A percentile compares a stretch with the other conserved stretches of the same genome.
phyloP scores from a whole-genome alignment of 129 eudicot genomes.

The Lonicera japonica region DNA sequence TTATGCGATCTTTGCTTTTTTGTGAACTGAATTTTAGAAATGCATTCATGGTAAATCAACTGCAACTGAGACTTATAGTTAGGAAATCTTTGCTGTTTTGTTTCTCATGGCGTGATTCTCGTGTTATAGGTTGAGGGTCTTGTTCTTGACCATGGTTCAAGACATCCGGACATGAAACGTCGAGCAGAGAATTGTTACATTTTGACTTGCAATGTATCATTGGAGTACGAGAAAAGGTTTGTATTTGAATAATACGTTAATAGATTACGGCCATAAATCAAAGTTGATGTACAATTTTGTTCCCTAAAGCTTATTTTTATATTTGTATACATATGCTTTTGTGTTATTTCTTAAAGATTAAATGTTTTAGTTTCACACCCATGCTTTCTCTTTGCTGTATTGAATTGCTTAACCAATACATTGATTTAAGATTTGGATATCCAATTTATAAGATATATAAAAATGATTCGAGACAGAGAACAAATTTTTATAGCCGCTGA shows the following conservation, averaged over 20 bases:
- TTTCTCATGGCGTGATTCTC: neutral
- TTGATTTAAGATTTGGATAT: too few species aligned
- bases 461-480: too few species aligned
- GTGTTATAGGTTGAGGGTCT: constrained; percentile 81
- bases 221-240: constrained; percentile 98
- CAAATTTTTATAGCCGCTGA: too few species aligned
- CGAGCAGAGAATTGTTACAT: constrained; percentile 96
- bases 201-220: constrained; percentile 81
- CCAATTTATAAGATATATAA: too few species aligned
- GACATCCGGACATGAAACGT: constrained; percentile 98
- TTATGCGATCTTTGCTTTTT: too few species aligned
- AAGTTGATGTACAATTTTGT: neutral
- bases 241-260: neutral
- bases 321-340: neutral
- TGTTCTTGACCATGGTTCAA: constrained; percentile 99
- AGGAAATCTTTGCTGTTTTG: neutral
- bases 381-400: too few species aligned
- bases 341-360: neutral
- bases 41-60: too few species aligned
- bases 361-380: too few species aligned
- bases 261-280: neutral
- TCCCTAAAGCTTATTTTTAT: too few species aligned
- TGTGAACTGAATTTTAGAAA: too few species aligned
- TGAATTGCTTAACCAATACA: too few species aligned
- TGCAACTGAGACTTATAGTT: too few species aligned